A percentile compares a stretch with the other conserved stretches of the same genome.
phyloP scores from a whole-genome alignment of 2,329 filamentous ascomycete species.

The Hypoxylon sp. region DNA sequence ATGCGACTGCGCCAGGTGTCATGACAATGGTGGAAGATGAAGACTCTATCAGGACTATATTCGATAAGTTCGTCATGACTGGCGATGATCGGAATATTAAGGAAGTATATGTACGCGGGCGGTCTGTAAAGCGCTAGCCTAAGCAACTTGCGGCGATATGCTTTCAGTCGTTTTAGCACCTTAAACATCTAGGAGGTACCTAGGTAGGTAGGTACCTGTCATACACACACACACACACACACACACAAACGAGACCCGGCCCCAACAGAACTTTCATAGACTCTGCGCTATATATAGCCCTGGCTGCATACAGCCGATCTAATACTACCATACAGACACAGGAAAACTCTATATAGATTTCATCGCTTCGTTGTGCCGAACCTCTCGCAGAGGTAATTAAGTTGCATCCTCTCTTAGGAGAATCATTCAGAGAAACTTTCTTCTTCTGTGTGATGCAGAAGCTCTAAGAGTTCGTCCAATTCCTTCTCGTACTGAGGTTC shows the following conservation, averaged over 20 bases:
- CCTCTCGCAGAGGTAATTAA: neutral
- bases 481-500: neutral
- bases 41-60: constrained; percentile 63
- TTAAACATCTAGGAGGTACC: too few relatives aligned
- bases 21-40: constrained; percentile 68
- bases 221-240: too few relatives aligned
- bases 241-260: too few relatives aligned
- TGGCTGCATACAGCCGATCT: neutral
- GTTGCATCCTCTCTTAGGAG: neutral
- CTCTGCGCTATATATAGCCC: too few relatives aligned
- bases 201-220: too few relatives aligned
- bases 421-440: neutral
- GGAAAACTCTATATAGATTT: neutral
- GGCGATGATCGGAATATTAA: constrained; percentile 74
- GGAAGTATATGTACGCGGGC: constrained; percentile 68
- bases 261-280: too few relatives aligned
- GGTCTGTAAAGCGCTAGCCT: constrained; percentile 49
- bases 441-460: neutral
- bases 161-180: too few relatives aligned
- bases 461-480: neutral
- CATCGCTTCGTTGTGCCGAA: neutral
- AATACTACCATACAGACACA: neutral
- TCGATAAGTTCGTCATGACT: constrained; percentile 77
- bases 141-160: neutral
- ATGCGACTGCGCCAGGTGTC: constrained; percentile 57